Evolutionary conservation across 1,284 basidiomycete species (phyloP).

Genomic region (Cutaneotrichosporon mucoides): DNA sequence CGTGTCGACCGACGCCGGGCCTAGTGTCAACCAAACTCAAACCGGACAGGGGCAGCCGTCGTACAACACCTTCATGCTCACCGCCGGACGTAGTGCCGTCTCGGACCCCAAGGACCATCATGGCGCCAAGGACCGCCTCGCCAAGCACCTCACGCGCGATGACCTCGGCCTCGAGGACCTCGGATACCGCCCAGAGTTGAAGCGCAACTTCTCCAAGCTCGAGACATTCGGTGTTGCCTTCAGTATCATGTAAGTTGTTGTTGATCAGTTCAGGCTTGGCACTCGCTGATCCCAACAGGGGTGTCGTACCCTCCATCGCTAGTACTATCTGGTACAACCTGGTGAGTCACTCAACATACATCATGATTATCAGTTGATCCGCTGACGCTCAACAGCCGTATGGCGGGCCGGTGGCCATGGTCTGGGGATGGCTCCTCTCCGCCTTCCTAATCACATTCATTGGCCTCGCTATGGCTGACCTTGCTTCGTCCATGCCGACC

Average conservation of each 20-base stretch:
- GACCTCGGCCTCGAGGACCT: conserved; percentile 28
- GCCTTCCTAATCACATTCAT: conserved; percentile 52
- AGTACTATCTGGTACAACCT: conserved; percentile 57
- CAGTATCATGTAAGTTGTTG: conserved; percentile 53
- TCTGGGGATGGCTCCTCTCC: conserved; percentile 57
- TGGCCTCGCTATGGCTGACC: conserved; percentile 57
- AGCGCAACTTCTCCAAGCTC: conserved; percentile 60
- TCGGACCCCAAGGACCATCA: no score
- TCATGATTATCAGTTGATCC: no score
- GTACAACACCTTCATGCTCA: no score
- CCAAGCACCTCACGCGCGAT: conserved; percentile 13
- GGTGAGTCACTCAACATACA: neutral
- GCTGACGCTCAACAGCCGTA: conserved; percentile 50
- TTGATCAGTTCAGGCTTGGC: no score
- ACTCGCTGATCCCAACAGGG: conserved; percentile 27
- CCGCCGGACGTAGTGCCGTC: no score
- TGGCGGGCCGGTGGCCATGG: conserved; percentile 69
- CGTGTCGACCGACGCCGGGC: no score
- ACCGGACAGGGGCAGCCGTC: no score
- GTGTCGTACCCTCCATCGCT: conserved; percentile 53
- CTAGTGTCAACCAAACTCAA: no score
- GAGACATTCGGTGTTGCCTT: conserved; percentile 54
- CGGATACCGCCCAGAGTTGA: conserved; percentile 67
- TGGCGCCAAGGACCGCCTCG: no score
- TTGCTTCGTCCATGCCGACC: conserved; percentile 39